Conservation (phyloP, 108 stramenopile genomes). For the Fistulifera solaris region DNA sequence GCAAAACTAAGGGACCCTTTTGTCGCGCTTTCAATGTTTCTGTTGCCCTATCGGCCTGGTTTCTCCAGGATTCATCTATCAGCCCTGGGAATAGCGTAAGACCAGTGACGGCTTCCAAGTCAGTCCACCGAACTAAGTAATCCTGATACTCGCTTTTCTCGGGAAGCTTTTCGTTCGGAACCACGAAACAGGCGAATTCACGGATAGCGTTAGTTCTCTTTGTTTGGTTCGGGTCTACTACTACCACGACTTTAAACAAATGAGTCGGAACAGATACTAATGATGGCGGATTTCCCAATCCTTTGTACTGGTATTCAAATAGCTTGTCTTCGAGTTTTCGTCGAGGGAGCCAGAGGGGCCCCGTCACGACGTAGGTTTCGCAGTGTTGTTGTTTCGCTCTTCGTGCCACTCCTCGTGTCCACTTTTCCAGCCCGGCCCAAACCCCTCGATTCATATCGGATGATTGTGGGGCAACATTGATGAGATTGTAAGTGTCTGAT, state of each 20-base stretch:
- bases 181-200: constrained; percentile 72
- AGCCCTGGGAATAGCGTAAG: constrained; percentile 59
- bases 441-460: constrained; percentile 44
- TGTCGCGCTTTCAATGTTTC: no score
- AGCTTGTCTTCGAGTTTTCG: constrained; percentile 8
- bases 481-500: constrained; percentile 51
- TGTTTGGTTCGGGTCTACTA: constrained; percentile 11
- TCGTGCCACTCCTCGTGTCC: constrained; percentile 34
- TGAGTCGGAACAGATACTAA: constrained; percentile 75
- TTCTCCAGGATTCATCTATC: constrained; percentile 2
- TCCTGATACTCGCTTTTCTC: constrained; percentile 24
- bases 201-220: constrained; percentile 10
- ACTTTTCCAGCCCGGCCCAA: constrained; percentile 50
- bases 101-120: constrained; percentile 71
- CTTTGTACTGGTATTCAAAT: constrained; percentile 51
- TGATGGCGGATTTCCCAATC: constrained; percentile 57
- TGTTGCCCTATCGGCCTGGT: not conserved
- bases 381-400: not conserved
- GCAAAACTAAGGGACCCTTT: no score
- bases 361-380: constrained; percentile 55
- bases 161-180: constrained; percentile 45
- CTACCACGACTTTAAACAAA: constrained; percentile 71
- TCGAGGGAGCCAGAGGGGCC: constrained; percentile 68
- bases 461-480: constrained; percentile 62
- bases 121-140: constrained; percentile 69